Conservation (phyloP, 495 filamentous ascomycete genomes). For the Opeltia flavorubescens region DNA sequence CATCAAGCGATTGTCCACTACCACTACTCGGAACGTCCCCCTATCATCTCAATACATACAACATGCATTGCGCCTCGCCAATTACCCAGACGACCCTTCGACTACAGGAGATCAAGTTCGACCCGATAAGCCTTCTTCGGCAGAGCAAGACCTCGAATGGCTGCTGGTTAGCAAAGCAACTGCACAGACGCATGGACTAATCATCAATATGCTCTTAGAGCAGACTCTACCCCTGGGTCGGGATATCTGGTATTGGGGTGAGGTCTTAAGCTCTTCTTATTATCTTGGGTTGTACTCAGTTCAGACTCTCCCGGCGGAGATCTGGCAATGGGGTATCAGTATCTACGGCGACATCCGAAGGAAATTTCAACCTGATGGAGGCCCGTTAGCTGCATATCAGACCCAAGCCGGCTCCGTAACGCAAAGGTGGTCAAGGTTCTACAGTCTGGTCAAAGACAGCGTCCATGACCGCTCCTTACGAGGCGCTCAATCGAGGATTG, state of each 20-base stretch:
- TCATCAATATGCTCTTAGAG: slow-evolving; percentile 58
- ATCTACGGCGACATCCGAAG: slow-evolving; percentile 42
- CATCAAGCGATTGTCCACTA: slow-evolving; percentile 53
- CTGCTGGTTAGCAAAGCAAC: slow-evolving; percentile 74
- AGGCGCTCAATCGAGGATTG: slow-evolving; percentile 41
- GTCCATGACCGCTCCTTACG: slow-evolving; percentile 46
- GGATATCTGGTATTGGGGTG: slow-evolving; percentile 88
- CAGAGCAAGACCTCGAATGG: slow-evolving; percentile 74
- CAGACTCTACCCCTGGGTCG: slow-evolving; percentile 68
- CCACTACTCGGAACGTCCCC: slow-evolving; percentile 39
- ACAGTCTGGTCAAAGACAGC: slow-evolving; percentile 60
- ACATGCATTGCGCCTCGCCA: slow-evolving; percentile 44
- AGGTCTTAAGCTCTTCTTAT: slow-evolving; percentile 56
- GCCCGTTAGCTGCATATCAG: slow-evolving; percentile 7
- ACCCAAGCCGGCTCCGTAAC: slow-evolving; percentile 20
- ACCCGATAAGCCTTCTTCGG: slow-evolving; percentile 18
- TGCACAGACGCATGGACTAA: slow-evolving; percentile 64
- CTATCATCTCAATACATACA: slow-evolving; percentile 39
- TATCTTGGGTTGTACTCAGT: slow-evolving; percentile 63
- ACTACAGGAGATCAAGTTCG: slow-evolving; percentile 13
- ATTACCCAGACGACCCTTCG: slow-evolving; percentile 21
- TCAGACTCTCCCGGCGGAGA: slow-evolving; percentile 61
- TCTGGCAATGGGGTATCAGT: slow-evolving; percentile 52
- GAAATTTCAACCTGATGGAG: slow-evolving; percentile 22
- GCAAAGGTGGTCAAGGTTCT: slow-evolving; percentile 61